Percentiles rank a stretch among this genome's conserved stretches.
These are phyloP conservation scores for Ophiobolus disseminans DNA, from an alignment of 2,329 filamentous ascomycete genomes.

Conservation along the genomic window DNA sequence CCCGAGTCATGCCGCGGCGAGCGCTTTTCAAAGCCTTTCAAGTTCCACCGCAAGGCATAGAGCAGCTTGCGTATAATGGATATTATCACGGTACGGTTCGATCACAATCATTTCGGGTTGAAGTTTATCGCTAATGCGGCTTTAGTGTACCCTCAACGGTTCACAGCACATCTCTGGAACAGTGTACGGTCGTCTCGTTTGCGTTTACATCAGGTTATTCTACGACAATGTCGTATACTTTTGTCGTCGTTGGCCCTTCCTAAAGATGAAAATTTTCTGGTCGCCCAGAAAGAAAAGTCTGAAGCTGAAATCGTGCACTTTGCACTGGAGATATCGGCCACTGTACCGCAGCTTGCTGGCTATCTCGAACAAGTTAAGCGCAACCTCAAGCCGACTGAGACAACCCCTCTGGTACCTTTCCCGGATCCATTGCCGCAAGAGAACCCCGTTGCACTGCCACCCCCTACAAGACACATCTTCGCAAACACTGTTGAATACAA, in stretches of 20 bases:
- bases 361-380: conserved; percentile 17
- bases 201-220: conserved; percentile 30
- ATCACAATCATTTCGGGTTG: too few species aligned
- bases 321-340: conserved; percentile 31
- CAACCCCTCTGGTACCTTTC: neutral
- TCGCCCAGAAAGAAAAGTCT: conserved; percentile 14
- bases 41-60: conserved; percentile 2
- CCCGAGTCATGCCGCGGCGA: conserved; percentile 19
- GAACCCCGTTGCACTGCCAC: neutral
- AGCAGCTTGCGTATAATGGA: conserved; percentile 24
- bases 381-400: neutral
- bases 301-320: conserved; percentile 15
- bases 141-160: conserved; percentile 16
- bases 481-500: neutral
- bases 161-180: conserved; percentile 36
- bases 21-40: conserved; percentile 17
- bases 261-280: conserved; percentile 4
- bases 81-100: conserved; percentile 33
- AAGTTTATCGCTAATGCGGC: too few species aligned
- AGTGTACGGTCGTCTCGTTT: conserved; percentile 31
- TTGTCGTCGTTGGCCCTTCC: neutral
- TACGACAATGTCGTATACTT: conserved; percentile 21
- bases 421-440: neutral
- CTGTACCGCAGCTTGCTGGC: conserved; percentile 33
- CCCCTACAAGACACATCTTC: neutral